These are phyloP conservation scores for Fraxinus sp. DNA, from an alignment of 305 asterid genomes.

Conservation along the genomic window DNA sequence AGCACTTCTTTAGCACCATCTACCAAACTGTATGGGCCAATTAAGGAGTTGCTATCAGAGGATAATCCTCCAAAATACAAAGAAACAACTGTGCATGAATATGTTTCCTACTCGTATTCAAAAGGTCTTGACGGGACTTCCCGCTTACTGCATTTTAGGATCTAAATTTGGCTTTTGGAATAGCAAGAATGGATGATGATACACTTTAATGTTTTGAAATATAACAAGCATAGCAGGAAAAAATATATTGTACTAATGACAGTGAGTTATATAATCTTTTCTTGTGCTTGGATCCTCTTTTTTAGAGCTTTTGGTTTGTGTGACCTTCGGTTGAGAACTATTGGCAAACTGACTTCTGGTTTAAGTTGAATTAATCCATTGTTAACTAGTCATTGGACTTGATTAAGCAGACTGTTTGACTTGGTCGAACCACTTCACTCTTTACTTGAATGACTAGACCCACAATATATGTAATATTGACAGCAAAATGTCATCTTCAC, in stretches of 20 bases:
- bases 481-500: background rate
- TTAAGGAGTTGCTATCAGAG: conserved; percentile 33
- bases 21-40: conserved; percentile 32
- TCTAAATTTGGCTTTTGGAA: background rate
- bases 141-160: background rate
- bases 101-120: conserved; percentile 21
- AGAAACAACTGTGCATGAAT: conserved; percentile 40
- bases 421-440: background rate
- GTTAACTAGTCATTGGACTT: background rate
- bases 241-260: background rate
- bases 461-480: background rate
- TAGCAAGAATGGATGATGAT: background rate
- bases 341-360: background rate
- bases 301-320: background rate
- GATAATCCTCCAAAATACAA: conserved; percentile 42
- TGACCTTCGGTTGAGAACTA: background rate
- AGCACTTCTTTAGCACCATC: conserved; percentile 43
- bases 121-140: conserved; percentile 35
- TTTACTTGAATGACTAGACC: background rate
- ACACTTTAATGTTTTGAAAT: background rate
- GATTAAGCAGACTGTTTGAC: background rate
- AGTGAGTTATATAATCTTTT: background rate
- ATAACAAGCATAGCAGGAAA: background rate
- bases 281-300: background rate
- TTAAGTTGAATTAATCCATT: background rate